Evolutionary conservation across 306 rosid genomes (phyloP), one percentile per base, ranked within the genome.

Genomic region (Rubus parviflorus): DNA sequence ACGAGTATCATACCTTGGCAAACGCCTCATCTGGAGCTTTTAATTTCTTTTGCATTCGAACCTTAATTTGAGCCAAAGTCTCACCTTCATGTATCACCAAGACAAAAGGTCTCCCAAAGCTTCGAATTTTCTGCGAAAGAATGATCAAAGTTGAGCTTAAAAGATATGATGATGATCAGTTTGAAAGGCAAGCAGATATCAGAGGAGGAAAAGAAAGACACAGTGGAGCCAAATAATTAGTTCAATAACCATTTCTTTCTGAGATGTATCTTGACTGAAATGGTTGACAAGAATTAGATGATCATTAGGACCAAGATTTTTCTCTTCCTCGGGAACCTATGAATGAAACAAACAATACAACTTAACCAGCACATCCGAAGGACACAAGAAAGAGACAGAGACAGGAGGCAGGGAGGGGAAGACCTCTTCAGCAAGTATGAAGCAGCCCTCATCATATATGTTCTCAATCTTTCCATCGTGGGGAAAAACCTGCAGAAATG

Each of bases 391-490:
- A 42, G 46, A 42, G 46, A 42, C 7, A 42, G 46, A 42, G 46
- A 42, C 7, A 42, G 3, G 46, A 42, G 46, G 2, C 7, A 42
- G 46, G 8, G 46, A 42, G 46, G 8, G 46, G 8, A 7, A 42
- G 46, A 92, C 97, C 96, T 92, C 97, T 72, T 92, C 97, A 6
- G 96, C 97, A 19, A 96, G 88, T 70, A 92, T 86, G 10, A 96
- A 89, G 92, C 97, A 92, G 86, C 90, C 90, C 68, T 90, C 96
- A 82, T 92, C 97, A 71, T 90, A 90, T 19, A 92, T 90, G 80
- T 86, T 87, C 85, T 90, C 96, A 71, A 92, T 92, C 92, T 87
- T 92, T 77, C 90, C 97, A 81, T 58, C 82, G 41, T 84, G 92
- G 72, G 96, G 92, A 77, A 92, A 92, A 67, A 92, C 91, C 97